Evolutionary conservation across 305 asterid genomes (phyloP).

Genomic region (Rubia occidens): DNA sequence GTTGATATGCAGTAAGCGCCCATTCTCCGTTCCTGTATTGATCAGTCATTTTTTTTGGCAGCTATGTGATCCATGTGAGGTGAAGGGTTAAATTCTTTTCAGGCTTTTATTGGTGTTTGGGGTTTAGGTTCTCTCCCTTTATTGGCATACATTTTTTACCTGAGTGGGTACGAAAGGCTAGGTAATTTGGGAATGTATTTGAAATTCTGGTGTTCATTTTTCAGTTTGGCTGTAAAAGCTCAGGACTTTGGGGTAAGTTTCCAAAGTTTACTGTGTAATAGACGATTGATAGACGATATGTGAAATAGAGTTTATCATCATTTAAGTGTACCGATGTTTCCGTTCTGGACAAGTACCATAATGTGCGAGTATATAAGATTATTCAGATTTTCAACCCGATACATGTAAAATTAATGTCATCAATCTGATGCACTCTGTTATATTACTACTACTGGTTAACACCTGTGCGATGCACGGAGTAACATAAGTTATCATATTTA

Average conservation of each 20-base stretch:
- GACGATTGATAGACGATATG: background rate
- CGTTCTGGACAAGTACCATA: background rate
- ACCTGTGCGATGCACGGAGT: no score
- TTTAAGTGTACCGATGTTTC: background rate
- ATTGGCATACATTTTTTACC: background rate
- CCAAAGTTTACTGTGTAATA: slow-evolving; percentile 6
- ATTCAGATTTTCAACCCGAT: background rate
- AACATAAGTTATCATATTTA: no score
- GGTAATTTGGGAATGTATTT: slow-evolving; percentile 1
- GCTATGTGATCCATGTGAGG: slow-evolving; percentile 13
- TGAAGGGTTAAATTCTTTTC: slow-evolving; percentile 15
- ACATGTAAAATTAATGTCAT: no score
- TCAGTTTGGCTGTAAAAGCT: slow-evolving; percentile 9
- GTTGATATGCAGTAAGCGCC: slow-evolving; percentile 11
- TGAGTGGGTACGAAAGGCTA: slow-evolving; percentile 11
- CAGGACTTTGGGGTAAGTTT: background rate
- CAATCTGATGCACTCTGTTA: no score
- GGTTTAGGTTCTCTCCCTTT: background rate
- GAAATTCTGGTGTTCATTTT: slow-evolving; percentile 9
- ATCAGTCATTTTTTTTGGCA: slow-evolving; percentile 9
- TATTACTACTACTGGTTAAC: no score
- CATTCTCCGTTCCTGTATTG: slow-evolving; percentile 1
- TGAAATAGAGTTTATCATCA: background rate
- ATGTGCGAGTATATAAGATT: background rate
- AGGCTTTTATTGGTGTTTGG: background rate